Base-by-base conservation (phyloP, 345 rosid genomes). In the Laguncularia racemosa region DNA sequence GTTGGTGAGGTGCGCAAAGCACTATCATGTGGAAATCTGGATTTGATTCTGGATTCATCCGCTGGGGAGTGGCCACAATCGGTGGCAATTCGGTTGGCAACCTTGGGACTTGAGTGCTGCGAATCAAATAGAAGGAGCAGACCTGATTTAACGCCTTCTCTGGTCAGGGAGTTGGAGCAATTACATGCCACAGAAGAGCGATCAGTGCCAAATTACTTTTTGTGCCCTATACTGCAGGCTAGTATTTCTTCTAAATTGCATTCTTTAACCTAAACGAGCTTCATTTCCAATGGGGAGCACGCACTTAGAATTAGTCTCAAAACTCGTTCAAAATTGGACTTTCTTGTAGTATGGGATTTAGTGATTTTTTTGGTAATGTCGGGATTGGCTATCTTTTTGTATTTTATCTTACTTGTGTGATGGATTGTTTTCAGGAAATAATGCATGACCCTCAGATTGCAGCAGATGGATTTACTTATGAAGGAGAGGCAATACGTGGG, bases 401-500 rank as follows among this genome's bases (percentile, higher is more conserved):
- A 6, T n/a, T 15, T 38, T 19, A 14, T 17, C 58, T 61, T 46
- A 20, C n/a, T 15, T 54, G 20, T 44, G 49, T 16, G 19, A 44
- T 51, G 57, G 40, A 43, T 64, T 64, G 48, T 17, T 69, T 63
- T 46, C 79, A 84, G 89, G 91, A 84, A 75, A 83, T 84, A 71
- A 88, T 82, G 91, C 81, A 81, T 20, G 91, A 84, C 53, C 91
- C 91, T 14, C 89, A 77, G 58, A 76, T 84, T 44, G 92, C 96
- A 0, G 86, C 91, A 2, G 96, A 88, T 61, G 89, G 92, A 28
- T 88, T 83, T 76, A 77, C 92, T 0, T 81, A 88, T 26, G 86
- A 84, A 68, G 87, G 78, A 33, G 85, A 79, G 65, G 85, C 92
- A 15, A 17, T 84, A 55, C 69, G 67, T 16, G 76, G 65, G 16